Percentiles rank a stretch among this genome's conserved stretches.
Conservation (phyloP, 257 asterid genomes). For the Penstemon newberryi region DNA sequence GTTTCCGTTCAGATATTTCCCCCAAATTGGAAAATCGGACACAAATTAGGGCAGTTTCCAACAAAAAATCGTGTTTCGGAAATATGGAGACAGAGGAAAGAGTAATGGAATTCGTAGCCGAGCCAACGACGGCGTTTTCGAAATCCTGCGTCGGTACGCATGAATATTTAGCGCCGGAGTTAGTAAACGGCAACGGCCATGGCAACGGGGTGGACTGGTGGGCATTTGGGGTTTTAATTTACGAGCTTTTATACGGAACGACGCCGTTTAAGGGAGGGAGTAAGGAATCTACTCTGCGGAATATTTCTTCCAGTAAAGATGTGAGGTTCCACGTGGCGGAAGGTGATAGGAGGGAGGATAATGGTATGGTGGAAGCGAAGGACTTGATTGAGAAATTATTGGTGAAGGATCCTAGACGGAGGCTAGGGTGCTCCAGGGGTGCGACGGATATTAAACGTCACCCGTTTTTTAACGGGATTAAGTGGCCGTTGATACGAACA, state of each 20-base stretch:
- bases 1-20: constrained; percentile 53
- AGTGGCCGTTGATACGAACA: constrained; percentile 87
- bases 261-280: constrained; percentile 85
- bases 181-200: constrained; percentile 70
- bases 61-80: constrained; percentile 23
- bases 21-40: constrained; percentile 49
- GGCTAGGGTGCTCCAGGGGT: constrained; percentile 84
- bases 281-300: constrained; percentile 88
- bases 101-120: constrained; percentile 72
- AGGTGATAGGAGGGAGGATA: constrained; percentile 28
- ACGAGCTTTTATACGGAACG: constrained; percentile 63
- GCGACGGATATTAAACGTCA: constrained; percentile 93
- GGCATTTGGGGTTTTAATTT: constrained; percentile 82
- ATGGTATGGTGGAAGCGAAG: constrained; percentile 56
- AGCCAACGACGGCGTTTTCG: constrained; percentile 78
- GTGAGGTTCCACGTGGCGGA: constrained; percentile 48
- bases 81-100: constrained; percentile 38
- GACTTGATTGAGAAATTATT: constrained; percentile 70
- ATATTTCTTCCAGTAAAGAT: constrained; percentile 72
- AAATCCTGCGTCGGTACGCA: constrained; percentile 88
- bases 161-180: constrained; percentile 83
- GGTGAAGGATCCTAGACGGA: constrained; percentile 71
- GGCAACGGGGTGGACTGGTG: constrained; percentile 98
- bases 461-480: constrained; percentile 79
- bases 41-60: constrained; percentile 17